Base-by-base conservation (phyloP, 441 rosid genomes). In the Croton laevigatus region DNA sequence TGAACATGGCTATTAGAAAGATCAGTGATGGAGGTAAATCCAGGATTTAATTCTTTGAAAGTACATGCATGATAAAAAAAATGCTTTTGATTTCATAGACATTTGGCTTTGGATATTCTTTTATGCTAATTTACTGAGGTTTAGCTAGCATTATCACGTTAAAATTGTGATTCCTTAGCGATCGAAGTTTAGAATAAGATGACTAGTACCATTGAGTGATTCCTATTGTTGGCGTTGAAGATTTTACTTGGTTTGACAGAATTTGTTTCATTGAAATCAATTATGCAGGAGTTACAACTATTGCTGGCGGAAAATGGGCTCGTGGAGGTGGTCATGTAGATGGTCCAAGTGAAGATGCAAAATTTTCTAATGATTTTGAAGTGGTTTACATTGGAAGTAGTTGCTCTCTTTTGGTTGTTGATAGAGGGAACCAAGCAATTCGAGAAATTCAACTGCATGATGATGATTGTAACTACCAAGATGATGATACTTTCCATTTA, bases 281-380 rank as follows among this genome's bases (percentile, higher is more conserved):
- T 51, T 52, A 19, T 78, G 74, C 78, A 93, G 99, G 95, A 17
- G 88, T 95, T 36, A 83, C 98, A 45, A 95, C 98, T 38, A 93
- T 95, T 62, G 97, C 93, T 2, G 93, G 89, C 2, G 97, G 99
- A 53, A 87, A 91, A 80, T 83, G 93, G 89, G 68, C 85, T 69
- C 79, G 86, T 19, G 84, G 88, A 40, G 91, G 87, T 45, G 93
- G 91, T 45, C 91, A 94, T 75, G 83, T 88, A 36, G 97, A 94
- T 67, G 97, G 97, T 69, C 97, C 98, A 14, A 90, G 98, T 53
- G 96, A 88, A 85, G 97, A 92, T 76, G 91, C 96, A 6, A 94
- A 87, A 72, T 89, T 91, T 75, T 95, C 99, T 0, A 80, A 87
- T 73, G 96, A 95, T 75, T 93, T 93, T 76, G 98, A 95, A 73